Base-by-base conservation (phyloP, 1,284 basidiomycete species). In the Coniferiporia sulphurascens region DNA sequence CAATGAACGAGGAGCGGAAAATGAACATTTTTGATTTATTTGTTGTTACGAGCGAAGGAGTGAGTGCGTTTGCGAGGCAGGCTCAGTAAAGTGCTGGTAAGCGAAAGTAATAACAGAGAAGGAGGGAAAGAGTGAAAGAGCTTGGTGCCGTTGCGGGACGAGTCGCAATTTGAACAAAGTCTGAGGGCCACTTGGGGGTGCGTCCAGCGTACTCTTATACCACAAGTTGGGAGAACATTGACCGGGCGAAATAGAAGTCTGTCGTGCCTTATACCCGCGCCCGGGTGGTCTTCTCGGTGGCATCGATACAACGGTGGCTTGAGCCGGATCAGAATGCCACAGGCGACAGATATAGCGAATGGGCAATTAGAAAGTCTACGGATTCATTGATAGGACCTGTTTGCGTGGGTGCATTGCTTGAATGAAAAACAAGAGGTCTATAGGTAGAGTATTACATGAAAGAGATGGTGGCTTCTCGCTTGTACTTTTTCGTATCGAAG, bases 1-100 rank as follows among this genome's bases (percentile, higher is more conserved):
- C 13, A 44, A 61, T 22, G 55, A 61, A 52, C n/a, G 55, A 48
- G 19, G 48, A 52, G 41, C 60, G 60, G 48, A 53, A 53, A 17
- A 49, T 15, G 46, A 57, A 46, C 55, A 61, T 61, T 34, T 43
- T 60, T 44, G 34, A 43, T 19, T 12, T 41, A 44, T 15, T 22
- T 49, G 32, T 21, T 21, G 52, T 55, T 27, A 3, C 5, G 55
- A 35, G 27, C 34, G 41, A 58, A 58, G 50, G 32, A 19, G 32
- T 35, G 57, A 12, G 52, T 43, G 32, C 12, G 21, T 17, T 38
- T 43, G 43, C 19, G 59, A 52, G 49, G 9, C 32, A n/a, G 36
- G 34, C 32, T 52, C 19, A 22, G 34, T n/a, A 41, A 19, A 52
- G 38, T n/a, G 51, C 51, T 52, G n/a, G 36, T 32, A 10, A 36